Evolutionary conservation across 2,329 filamentous ascomycete species (phyloP), one percentile per base, ranked within the genome.

Genomic region (Bipolaris gigantea): DNA sequence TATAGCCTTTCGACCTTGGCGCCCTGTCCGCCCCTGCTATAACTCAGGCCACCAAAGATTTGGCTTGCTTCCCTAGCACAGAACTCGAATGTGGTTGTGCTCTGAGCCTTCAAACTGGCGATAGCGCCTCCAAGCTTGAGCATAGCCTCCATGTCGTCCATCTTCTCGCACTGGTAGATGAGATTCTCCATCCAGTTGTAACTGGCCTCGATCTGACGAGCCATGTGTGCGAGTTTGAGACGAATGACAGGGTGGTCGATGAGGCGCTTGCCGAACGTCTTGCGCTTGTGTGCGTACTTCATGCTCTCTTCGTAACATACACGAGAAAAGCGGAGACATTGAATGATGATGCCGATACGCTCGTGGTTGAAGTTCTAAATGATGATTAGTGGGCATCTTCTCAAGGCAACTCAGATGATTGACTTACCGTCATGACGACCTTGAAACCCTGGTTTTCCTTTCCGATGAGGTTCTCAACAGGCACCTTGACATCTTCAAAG

Each of bases 401-500:
- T 41, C 9, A 13, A 9, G 16, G 2, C n/a, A 10, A 30, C 13
- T 30, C 11, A 9, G 23, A 6, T 8, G 18, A 25, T 27, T 25
- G 16, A 13, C 46, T 35, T 49, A 49, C 46, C 74, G 91, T 97
- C 93, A 97, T 97, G 82, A 99, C 93, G 73, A 96, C 92, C 79
- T 92, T 90, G 85, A 99, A 99, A 35, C 94, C 94, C 75, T 96
- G 89, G 83, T 99, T 96, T 80, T 96, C 88, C 82, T 97, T 97
- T 78, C 94, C 94, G 56, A 99, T 87, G 67, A 99, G 77, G 80
- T 99, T 97, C 83, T 96, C 93, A n/a, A 97, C 94, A 1, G 94
- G 94, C 0, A 99, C 94, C 82, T 97, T 97, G 77, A 97, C 94
- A 73, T 99, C 94, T 77, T 99, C 94, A 65, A 97, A 97, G 39